Evolutionary conservation across 768 basidiomycete species (phyloP).

Genomic region (Mycena galopus): DNA sequence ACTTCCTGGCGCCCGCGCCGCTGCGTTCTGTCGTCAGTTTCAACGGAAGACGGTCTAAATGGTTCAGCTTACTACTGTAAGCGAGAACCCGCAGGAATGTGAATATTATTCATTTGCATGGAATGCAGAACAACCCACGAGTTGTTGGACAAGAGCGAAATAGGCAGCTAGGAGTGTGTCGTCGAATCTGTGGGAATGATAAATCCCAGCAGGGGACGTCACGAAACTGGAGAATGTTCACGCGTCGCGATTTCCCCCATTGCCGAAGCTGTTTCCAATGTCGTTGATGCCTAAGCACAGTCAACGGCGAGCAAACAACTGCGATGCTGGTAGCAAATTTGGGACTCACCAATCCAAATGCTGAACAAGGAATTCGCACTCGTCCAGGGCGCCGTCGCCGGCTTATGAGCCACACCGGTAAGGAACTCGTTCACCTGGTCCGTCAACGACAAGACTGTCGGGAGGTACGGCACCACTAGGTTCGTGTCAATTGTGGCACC

Average conservation of each 20-base stretch:
- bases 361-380: constrained; percentile 70
- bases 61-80: constrained; percentile 47
- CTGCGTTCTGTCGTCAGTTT: constrained; percentile 41
- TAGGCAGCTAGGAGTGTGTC: constrained; percentile 63
- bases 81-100: neutral
- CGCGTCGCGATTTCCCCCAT: constrained; percentile 62
- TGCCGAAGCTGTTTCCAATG: constrained; percentile 67
- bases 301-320: neutral
- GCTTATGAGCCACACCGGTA: constrained; percentile 58
- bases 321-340: neutral
- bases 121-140: constrained; percentile 49
- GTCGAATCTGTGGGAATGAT: constrained; percentile 52
- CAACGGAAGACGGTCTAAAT: neutral
- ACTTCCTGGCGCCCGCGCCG: constrained; percentile 68
- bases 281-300: constrained; percentile 67
- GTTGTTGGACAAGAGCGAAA: constrained; percentile 63
- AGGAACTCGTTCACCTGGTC: constrained; percentile 77
- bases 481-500: constrained; percentile 73
- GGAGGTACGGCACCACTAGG: constrained; percentile 66
- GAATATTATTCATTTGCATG: neutral
- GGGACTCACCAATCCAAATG: constrained; percentile 65
- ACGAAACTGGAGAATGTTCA: constrained; percentile 44
- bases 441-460: constrained; percentile 65
- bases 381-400: constrained; percentile 67
- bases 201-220: neutral